These are phyloP conservation scores for Chlorella sp. DNA, from an alignment of 139 green algal species.

Conservation along the genomic window DNA sequence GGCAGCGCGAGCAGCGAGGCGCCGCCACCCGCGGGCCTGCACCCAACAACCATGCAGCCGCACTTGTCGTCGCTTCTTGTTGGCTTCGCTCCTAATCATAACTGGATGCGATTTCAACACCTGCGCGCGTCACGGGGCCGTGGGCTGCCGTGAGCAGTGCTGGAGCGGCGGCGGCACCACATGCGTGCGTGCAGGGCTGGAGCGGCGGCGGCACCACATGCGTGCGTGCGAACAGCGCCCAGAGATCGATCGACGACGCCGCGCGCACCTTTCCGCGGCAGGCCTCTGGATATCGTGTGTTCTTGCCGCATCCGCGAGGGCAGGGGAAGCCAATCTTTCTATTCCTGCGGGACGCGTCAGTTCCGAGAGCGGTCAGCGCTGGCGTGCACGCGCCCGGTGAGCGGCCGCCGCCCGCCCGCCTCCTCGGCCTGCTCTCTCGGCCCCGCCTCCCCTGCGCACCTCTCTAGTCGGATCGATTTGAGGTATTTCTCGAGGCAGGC, in stretches of 20 bases:
- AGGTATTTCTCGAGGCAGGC: conserved; percentile 88
- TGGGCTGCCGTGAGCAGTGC: no score
- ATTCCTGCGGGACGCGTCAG: conserved; percentile 77
- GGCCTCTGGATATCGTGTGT: conserved; percentile 48
- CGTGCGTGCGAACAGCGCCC: no score
- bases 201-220: no score
- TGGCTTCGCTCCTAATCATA: conserved; percentile 70
- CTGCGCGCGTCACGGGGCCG: no score
- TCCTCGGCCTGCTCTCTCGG: neutral
- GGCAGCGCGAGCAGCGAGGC: no score
- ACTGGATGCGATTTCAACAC: conserved; percentile 85
- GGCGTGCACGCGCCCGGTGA: neutral
- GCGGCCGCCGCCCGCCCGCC: neutral
- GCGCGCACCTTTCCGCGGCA: conserved; percentile 79
- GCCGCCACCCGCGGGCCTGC: no score
- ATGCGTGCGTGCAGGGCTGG: no score
- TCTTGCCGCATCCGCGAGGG: conserved; percentile 81
- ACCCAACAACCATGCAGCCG: neutral
- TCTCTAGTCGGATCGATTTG: conserved; percentile 67
- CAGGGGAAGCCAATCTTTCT: conserved; percentile 93
- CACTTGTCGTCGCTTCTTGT: conserved; percentile 73
- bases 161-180: no score
- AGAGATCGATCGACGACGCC: no score
- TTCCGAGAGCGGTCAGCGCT: neutral
- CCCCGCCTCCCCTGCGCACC: conserved; percentile 40